Evolutionary conservation across 306 rosid species (phyloP), one percentile per base, ranked within the genome.

Genomic region (Vachellia collinsii): DNA sequence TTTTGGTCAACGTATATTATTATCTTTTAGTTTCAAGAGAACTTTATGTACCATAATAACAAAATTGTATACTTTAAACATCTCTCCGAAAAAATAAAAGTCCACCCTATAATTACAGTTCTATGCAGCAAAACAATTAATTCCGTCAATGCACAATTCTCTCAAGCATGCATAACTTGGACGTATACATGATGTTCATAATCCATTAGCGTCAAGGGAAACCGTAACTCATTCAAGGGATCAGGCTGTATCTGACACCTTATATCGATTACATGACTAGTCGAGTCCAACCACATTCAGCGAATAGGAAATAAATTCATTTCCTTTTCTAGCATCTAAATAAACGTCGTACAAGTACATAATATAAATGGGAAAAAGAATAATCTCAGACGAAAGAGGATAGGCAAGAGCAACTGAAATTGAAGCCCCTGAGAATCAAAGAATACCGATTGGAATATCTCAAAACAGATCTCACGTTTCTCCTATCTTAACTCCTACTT

Each of bases 401-500:
- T 17, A 76, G 54, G 73, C 70, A 54, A 29, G 68, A 62, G 82
- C 79, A 51, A 29, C 63, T 23, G 43, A 51, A 62, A 63, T 72
- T 72, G 70, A 43, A 39, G 78, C 81, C 22, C 78, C 61, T 42
- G 46, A 22, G 5, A 11, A 29, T 25, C 64, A 34, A 56, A 44
- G 37, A 51, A 3, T 63, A 71, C 23, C 41, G 8, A 63, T 20
- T 84, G 67, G 56, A 81, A 81, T 54, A 22, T 65, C 64, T 58
- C 36, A 64, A 78, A 59, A 59, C 23, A 39, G 51, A 11, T 65
- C 77, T 66, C 74, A 76, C 36, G 64, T 76, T 76, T 77, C 74
- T 70, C 62, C 81, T 36, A 34, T 36, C 44, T 43, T 74, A 66
- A 48, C 48, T 48, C 77, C 77, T 84, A 78, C 22, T 46, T 71